Conservation (phyloP, 2,329 filamentous ascomycete species). For the Rutstroemia sp. region DNA sequence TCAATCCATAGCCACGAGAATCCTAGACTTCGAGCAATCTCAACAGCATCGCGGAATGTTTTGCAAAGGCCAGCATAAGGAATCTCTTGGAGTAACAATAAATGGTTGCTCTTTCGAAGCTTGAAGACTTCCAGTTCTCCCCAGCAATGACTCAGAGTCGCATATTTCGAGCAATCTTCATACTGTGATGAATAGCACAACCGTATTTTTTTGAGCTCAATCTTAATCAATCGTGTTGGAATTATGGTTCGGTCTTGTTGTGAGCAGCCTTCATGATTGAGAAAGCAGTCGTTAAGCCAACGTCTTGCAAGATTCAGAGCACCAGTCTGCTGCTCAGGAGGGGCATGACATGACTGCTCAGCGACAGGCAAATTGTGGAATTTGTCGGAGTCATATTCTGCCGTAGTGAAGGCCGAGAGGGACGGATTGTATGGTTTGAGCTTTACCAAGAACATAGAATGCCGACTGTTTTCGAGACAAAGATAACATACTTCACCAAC, state of each 20-base stretch:
- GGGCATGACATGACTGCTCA: too few species aligned
- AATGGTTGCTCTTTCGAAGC: neutral
- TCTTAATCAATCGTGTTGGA: neutral
- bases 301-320: neutral
- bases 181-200: neutral
- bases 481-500: too few species aligned
- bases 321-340: too few species aligned
- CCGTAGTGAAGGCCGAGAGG: too few species aligned
- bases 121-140: conserved; percentile 2
- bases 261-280: neutral
- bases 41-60: conserved; percentile 25
- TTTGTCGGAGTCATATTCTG: too few species aligned
- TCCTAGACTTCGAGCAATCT: conserved; percentile 12
- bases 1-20: conserved; percentile 26
- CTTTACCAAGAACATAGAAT: too few species aligned
- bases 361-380: too few species aligned
- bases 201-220: neutral
- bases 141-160: conserved; percentile 15
- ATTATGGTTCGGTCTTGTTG: neutral
- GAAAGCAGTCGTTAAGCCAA: neutral
- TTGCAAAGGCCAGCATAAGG: conserved; percentile 12
- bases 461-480: too few species aligned
- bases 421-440: too few species aligned
- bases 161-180: conserved; percentile 5
- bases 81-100: conserved; percentile 5